Base-by-base conservation (phyloP, 1,139 yeast genomes). In the Pichia sp. region DNA sequence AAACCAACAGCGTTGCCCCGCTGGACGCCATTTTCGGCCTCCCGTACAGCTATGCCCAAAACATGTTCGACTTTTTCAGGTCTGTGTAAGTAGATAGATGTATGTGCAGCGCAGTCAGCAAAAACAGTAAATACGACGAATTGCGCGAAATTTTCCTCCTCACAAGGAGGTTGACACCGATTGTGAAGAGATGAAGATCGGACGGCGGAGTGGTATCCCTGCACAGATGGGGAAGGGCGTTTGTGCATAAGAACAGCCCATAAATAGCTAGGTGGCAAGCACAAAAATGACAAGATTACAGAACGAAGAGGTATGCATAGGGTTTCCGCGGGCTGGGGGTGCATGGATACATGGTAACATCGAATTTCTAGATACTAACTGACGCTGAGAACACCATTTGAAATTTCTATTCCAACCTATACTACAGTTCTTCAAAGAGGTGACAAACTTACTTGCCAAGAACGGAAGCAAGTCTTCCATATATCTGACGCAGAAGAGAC, bases 11-110 rank as follows among this genome's bases (percentile, higher is more conserved):
- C 3, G 54, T 67, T 1, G 46, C 38, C 2, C 67, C 73, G 2
- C 57, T 79, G 2, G 75, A 79, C 60, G 82, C 84, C 0, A 70
- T 80, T 0, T 79, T 77, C 67, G 80, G 82, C 0, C 55, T 79
- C 17, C 81, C 83, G 1, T 43, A 33, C 27, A 64, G 64, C 2
- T 54, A 48, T 20, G 65, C 67, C 1, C 24, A 48, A 14, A 43
- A 49, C 10, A 55, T 64, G 60, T 44, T 48, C 27, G 54, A 45
- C 6, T 55, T 47, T 10, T 55, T 24, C 27, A n/a, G 29, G 7
- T 29, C 29, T 20, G 12, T 27, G 27, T 42, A 42, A n/a, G 27
- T 42, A 16, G 7, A 6, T 20, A 20, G n/a, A 20, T 6, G 8
- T 42, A 17, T 42, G 24, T 36, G 34, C 10, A 14, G n/a, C n/a